Base-by-base conservation (phyloP, 192 early-diverging fungal genomes). In the Pilobolus umbonatus region DNA sequence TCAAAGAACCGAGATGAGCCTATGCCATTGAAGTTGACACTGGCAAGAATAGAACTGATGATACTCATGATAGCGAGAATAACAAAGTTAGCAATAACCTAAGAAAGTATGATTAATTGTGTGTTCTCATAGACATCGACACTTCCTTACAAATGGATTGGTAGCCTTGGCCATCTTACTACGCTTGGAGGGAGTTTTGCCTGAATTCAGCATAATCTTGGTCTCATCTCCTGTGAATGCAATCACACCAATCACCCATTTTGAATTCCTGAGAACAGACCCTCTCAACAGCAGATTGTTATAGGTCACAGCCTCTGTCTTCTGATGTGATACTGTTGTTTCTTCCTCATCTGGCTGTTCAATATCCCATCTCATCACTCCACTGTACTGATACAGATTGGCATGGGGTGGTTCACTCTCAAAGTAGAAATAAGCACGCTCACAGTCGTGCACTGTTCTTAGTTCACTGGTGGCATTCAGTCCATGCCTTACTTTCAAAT, bases 151-250 rank as follows among this genome's bases (percentile, higher is more conserved):
- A 64, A 88, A 89, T 36, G 89, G 88, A 77, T 96, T 98, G 59
- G 96, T 90, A 60, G 90, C 88, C 60, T 88, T 83, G 68, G 96
- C 94, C 60, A 97, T 92, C 49, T 87, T 80, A 72, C 87, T 89
- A 35, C 92, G 87, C 69, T 98, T 99, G 34, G 85, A 89, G 8
- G 95, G 95, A 0, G 95, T 96, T 53, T 83, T 83, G 28, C 95
- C 93, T 0, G 91, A 85, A 68, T 99, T 99, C 55, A 96, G 69
- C 88, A 96, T 92, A 43, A 99, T 93, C 71, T 98, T 98, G 25
- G 93, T 90, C n/a, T 99, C 95, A 55, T 80, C 64, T 21, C 97
- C 97, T 10, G 94, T 95, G 64, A 86, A 98, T 10, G 94, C 65
- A 0, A 85, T 91, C 24, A 94, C 75, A 4, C 90, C 94, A 57